phyloP scores from a whole-genome alignment of 2,329 filamentous ascomycete genomes.

The Colletotrichum cereale region DNA sequence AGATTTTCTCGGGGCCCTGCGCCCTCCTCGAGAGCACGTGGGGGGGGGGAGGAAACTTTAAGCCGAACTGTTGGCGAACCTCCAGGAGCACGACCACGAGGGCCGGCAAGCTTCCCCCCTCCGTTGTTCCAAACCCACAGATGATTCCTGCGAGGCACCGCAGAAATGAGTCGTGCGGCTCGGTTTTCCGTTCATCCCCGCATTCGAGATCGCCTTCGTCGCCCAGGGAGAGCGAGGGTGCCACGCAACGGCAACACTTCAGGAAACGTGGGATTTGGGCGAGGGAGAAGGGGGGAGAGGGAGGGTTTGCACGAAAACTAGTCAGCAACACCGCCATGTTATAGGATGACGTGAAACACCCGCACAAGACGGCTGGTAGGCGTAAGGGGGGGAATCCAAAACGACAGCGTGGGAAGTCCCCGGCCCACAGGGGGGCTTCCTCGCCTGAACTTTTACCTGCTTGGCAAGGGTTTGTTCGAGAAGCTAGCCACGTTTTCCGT shows the following conservation, averaged over 20 bases:
- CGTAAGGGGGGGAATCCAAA: not conserved
- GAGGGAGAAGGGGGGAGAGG: not conserved
- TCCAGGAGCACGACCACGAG: not conserved
- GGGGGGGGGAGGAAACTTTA: not conserved
- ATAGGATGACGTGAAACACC: conserved; percentile 15
- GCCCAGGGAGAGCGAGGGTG: too few species aligned
- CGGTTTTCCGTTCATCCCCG: not conserved
- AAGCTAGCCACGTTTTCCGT: conserved; percentile 1
- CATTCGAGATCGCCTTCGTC: not conserved
- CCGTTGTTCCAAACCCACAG: not conserved
- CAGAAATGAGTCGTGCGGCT: not conserved
- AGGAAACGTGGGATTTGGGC: not conserved
- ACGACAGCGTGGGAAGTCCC: not conserved
- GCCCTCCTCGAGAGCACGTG: not conserved
- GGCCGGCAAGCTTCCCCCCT: not conserved
- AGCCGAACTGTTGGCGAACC: not conserved
- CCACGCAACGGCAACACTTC: not conserved
- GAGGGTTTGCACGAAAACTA: not conserved
- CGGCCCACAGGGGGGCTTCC: not conserved
- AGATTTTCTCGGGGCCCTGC: not conserved
- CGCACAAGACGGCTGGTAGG: not conserved
- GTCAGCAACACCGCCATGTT: not conserved
- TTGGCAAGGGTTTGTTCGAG: conserved; percentile 8
- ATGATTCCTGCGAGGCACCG: not conserved
- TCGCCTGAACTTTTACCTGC: conserved; percentile 6